These are phyloP conservation scores for Talaromyces sp. DNA, from an alignment of 2,329 filamentous ascomycete genomes.

Conservation along the genomic window DNA sequence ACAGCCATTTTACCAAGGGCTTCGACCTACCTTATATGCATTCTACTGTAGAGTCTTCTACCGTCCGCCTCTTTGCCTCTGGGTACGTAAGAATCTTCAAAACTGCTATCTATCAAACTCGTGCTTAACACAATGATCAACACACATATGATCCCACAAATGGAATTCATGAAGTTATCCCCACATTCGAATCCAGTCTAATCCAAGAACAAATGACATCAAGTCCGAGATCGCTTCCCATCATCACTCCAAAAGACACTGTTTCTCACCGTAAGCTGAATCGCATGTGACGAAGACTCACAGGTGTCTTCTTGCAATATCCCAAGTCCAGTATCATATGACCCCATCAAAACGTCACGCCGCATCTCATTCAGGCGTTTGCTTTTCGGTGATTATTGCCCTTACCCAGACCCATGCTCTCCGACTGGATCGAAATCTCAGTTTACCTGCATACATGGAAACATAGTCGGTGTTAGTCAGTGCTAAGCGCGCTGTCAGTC, in stretches of 20 bases:
- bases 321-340: not conserved
- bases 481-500: slow-evolving; percentile 2
- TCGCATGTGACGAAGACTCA: not conserved
- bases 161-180: slow-evolving; percentile 7
- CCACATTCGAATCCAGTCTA: slow-evolving; percentile 11
- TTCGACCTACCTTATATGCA: not conserved
- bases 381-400: not conserved
- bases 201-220: not conserved
- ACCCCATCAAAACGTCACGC: not conserved
- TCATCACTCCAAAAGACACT: not conserved
- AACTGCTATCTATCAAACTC: too few relatives aligned
- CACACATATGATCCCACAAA: not conserved
- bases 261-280: not conserved
- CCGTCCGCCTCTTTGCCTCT: too few relatives aligned
- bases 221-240: not conserved
- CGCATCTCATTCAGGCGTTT: not conserved
- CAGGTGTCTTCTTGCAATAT: not conserved
- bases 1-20: not conserved
- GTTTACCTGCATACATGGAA: not conserved
- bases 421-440: not conserved
- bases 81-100: not conserved
- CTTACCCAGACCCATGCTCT: not conserved
- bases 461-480: too few relatives aligned
- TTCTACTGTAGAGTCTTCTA: not conserved
- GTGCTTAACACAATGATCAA: not conserved